Evolutionary conservation across 2,329 filamentous ascomycete genomes (phyloP).

Genomic region (Niveomyces coronatus): DNA sequence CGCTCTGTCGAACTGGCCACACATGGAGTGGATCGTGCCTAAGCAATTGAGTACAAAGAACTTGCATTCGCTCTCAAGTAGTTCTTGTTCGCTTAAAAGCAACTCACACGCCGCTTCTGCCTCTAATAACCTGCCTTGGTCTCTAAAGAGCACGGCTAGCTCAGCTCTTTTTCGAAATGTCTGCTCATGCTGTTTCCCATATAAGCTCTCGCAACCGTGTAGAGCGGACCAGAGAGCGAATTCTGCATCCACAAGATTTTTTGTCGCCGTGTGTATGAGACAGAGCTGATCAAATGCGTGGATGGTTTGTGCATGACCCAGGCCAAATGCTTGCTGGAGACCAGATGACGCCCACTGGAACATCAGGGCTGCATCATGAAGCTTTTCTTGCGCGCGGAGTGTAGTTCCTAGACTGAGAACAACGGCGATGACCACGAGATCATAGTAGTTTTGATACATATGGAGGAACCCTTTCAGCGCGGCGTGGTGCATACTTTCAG

Average conservation of each 20-base stretch:
- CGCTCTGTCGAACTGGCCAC: background rate
- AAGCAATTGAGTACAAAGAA: background rate
- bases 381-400: background rate
- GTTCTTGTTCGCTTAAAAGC: background rate
- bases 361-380: background rate
- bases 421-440: background rate
- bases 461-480: background rate
- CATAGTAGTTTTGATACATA: background rate
- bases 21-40: background rate
- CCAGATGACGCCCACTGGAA: background rate
- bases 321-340: background rate
- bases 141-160: background rate
- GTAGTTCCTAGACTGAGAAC: background rate
- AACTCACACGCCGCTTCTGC: background rate
- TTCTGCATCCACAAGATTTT: background rate
- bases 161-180: background rate
- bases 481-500: background rate
- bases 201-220: background rate
- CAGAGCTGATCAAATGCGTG: background rate
- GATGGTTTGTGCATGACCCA: background rate
- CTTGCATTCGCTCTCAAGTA: background rate
- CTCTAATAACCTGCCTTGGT: background rate
- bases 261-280: background rate
- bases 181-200: background rate
- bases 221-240: background rate